Conservation (phyloP, 805 yeast species). For the Ogataea saltuana region DNA sequence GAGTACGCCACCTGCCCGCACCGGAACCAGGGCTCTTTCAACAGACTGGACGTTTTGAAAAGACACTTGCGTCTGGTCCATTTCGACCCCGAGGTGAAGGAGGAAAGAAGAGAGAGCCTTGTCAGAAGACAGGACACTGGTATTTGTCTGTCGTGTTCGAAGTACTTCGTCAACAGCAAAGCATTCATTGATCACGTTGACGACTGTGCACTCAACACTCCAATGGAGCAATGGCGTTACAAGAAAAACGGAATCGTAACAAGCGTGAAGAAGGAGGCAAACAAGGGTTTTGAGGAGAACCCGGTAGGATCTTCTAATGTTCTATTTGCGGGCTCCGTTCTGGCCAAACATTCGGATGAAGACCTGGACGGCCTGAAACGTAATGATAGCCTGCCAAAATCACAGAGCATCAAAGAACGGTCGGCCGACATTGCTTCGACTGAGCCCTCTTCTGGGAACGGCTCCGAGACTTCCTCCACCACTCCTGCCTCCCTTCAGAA, state of each 20-base stretch:
- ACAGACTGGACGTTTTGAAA: constrained; percentile 71
- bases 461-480: constrained; percentile 6
- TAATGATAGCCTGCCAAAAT: constrained; percentile 5
- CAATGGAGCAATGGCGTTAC: constrained; percentile 36
- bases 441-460: constrained; percentile 4
- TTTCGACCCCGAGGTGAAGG: constrained; percentile 46
- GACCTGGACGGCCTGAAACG: constrained; percentile 1
- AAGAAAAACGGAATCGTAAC: constrained; percentile 35
- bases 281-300: constrained; percentile 18
- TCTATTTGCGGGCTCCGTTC: constrained; percentile 5
- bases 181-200: constrained; percentile 64
- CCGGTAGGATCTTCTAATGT: constrained; percentile 6
- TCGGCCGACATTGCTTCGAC: constrained; percentile 6
- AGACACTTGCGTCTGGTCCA: constrained; percentile 73
- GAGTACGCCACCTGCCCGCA: constrained; percentile 66
- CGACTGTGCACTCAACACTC: constrained; percentile 52
- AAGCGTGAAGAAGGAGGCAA: constrained; percentile 30
- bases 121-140: constrained; percentile 56
- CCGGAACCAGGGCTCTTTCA: constrained; percentile 73
- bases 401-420: constrained; percentile 3
- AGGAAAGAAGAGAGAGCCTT: constrained; percentile 24
- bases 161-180: constrained; percentile 53
- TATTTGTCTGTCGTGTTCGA: constrained; percentile 65
- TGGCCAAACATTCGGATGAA: constrained; percentile 3
- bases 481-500: neutral